Conservation (phyloP, 2,329 filamentous ascomycete genomes). For the Thelonectria rubi region DNA sequence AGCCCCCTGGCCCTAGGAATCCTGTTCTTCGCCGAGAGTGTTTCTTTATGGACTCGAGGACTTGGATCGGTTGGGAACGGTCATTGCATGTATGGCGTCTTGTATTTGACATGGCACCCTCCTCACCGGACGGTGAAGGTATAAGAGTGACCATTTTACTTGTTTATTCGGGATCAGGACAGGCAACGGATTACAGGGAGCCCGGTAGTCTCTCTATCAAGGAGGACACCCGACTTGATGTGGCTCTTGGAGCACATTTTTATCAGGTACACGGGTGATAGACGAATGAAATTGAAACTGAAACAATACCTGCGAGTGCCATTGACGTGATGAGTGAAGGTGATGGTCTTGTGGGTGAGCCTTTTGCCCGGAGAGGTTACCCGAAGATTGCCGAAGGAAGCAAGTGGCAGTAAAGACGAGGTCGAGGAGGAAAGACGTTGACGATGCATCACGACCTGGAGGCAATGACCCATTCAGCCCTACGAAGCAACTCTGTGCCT, state of each 20-base stretch:
- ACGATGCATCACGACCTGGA: not conserved
- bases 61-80: conserved; percentile 31
- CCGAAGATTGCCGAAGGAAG: conserved; percentile 17
- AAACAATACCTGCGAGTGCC: not conserved
- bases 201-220: conserved; percentile 22
- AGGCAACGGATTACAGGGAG: conserved; percentile 1
- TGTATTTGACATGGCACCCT: conserved; percentile 36
- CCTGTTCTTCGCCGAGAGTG: conserved; percentile 27
- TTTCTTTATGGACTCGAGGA: conserved; percentile 27
- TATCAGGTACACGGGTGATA: not conserved
- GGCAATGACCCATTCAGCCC: conserved; percentile 30
- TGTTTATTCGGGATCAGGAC: not conserved
- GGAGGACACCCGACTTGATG: conserved; percentile 14
- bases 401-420: not conserved
- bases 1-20: conserved; percentile 30
- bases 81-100: conserved; percentile 46
- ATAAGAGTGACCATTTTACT: conserved; percentile 7
- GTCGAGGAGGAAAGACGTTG: not conserved
- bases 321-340: not conserved
- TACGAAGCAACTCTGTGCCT: conserved; percentile 36
- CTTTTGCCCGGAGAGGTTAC: conserved; percentile 6
- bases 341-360: not conserved
- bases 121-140: conserved; percentile 24
- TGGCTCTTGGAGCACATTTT: not conserved
- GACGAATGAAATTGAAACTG: conserved; percentile 10